Conservation (phyloP, 2,329 filamentous ascomycete genomes). For the Cyanodermella asteris region DNA sequence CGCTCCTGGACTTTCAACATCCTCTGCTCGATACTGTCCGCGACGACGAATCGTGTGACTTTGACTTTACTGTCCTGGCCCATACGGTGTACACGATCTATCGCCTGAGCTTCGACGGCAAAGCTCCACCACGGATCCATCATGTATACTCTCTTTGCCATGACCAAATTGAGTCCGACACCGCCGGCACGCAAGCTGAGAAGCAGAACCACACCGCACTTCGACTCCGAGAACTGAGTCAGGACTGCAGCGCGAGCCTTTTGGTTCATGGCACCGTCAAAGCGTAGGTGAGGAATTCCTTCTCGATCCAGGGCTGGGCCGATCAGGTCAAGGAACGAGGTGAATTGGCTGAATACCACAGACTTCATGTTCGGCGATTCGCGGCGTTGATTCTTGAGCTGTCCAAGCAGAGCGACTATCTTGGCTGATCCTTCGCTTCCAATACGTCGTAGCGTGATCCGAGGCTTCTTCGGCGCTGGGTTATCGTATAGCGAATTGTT, state of each 20-base stretch:
- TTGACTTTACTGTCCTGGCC: conserved; percentile 72
- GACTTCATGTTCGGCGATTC: conserved; percentile 54
- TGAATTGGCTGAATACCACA: conserved; percentile 94
- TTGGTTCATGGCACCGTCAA: conserved; percentile 80
- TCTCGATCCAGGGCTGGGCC: conserved; percentile 53
- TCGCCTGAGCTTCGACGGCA: conserved; percentile 87
- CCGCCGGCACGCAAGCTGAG: conserved; percentile 76
- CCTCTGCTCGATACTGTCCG: conserved; percentile 78
- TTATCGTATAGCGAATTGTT: conserved; percentile 19
- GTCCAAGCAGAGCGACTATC: conserved; percentile 54
- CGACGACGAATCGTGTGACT: conserved; percentile 73
- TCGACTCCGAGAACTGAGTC: conserved; percentile 37
- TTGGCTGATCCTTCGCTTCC: conserved; percentile 64
- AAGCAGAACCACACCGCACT: conserved; percentile 47
- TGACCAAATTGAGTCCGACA: conserved; percentile 80
- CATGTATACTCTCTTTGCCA: conserved; percentile 80
- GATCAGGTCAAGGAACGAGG: conserved; percentile 82
- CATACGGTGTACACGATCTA: conserved; percentile 94
- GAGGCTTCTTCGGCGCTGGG: conserved; percentile 18
- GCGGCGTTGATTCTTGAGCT: conserved; percentile 47
- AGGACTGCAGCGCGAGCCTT: conserved; percentile 64
- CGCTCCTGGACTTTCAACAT: conserved; percentile 87
- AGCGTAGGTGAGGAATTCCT: conserved; percentile 59
- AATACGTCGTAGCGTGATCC: conserved; percentile 38
- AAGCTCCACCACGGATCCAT: conserved; percentile 99